Base-by-base conservation (phyloP, 768 basidiomycete genomes). In the Tulasnella sp. region DNA sequence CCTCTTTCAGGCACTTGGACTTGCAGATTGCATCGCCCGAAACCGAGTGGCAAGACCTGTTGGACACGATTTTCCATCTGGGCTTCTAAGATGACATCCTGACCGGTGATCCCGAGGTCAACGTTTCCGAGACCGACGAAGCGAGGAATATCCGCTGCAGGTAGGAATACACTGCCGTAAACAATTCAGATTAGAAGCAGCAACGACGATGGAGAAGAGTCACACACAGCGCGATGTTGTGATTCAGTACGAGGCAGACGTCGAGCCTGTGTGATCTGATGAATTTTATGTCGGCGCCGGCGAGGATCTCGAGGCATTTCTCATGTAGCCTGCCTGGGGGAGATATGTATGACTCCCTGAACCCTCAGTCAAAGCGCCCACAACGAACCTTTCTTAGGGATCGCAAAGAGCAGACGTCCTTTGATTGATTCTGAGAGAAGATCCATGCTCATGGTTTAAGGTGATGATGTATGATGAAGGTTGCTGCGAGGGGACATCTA, bases 121-220 rank as follows among this genome's bases (percentile, higher is more conserved):
- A 99, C 88, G 68, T 93, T 87, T 51, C 96, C 96, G 70, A 95
- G 93, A 44, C 93, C 96, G 47, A 99, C 96, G 72, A 98, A 99
- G 27, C 93, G 95, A 9, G 96, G 94, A 64, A 99, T 99, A 68
- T 99, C 96, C 4, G 87, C 78, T 1, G 96, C 96, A 23, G 96
- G 94, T 23, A 98, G 85, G 74, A 99, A 98, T 23, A 99, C 86
- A 5, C 95, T 97, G 70, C 17, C 27, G 23, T 10, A 32, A 15
- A 21, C 58, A 11, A 38, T 45, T 8, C n/a, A 19, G 15, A 55
- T 51, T 24, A 63, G 61, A 24, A 5, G n/a, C 13, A n/a, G 9
- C 23, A 61, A 47, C 24, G 3, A 11, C 27, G 27, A 45, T 9
- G 7, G 11, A 54, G 8, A 24, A 4, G 1, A 42, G n/a, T 3